These are phyloP conservation scores for Podochytrium sp. DNA, from an alignment of 192 early-diverging fungal species.

Conservation along the genomic window DNA sequence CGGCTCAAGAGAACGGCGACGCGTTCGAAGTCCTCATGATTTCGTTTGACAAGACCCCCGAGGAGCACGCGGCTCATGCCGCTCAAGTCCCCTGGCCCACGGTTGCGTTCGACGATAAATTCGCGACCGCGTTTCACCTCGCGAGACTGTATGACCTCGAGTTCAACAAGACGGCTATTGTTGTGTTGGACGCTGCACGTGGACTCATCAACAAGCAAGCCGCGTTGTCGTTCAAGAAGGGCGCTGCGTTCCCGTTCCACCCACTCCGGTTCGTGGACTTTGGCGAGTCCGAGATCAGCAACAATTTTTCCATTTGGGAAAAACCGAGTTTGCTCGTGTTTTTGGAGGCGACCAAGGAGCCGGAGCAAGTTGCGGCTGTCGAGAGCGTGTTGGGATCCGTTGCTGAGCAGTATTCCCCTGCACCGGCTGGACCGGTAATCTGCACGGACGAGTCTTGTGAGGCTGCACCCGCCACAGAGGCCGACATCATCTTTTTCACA, in stretches of 20 bases:
- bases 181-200: slow-evolving; percentile 2
- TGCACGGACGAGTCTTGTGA: slow-evolving; percentile 16
- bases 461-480: background rate
- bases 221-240: slow-evolving; percentile 3
- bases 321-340: background rate
- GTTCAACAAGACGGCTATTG: background rate
- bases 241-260: background rate
- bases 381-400: background rate
- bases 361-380: background rate
- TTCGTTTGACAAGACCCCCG: slow-evolving; percentile 7
- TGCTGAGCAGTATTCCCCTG: background rate
- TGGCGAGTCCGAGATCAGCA: background rate
- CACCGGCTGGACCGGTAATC: background rate
- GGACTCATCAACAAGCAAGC: slow-evolving; percentile 10
- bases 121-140: background rate
- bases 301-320: slow-evolving; percentile 4
- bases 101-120: slow-evolving; percentile 16
- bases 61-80: slow-evolving; percentile 15
- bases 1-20: background rate
- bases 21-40: slow-evolving; percentile 8
- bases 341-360: background rate
- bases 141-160: background rate
- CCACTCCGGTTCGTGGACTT: background rate
- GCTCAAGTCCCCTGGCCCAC: background rate
- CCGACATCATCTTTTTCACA: slow-evolving; percentile 24